Evolutionary conservation across 1,139 yeast species (phyloP).

Genomic region (Schwanniomyces etchellsii): DNA sequence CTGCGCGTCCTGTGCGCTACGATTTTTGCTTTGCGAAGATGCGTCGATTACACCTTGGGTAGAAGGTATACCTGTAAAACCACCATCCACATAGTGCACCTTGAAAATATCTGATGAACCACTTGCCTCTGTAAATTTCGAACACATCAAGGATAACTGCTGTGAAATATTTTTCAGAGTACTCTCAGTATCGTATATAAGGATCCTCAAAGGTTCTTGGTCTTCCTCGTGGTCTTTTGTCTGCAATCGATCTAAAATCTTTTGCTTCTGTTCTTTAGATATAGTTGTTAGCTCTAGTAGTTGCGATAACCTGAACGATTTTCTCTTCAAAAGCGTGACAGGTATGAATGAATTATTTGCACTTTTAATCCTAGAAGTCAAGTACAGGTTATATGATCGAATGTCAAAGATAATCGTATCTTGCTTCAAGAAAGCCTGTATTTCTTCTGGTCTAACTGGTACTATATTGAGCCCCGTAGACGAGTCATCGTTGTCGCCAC

Average conservation of each 20-base stretch:
- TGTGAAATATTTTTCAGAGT: constrained; percentile 22
- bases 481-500: too few species aligned
- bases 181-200: constrained; percentile 48
- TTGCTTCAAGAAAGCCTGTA: constrained; percentile 1
- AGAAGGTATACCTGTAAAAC: constrained; percentile 23
- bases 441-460: constrained; percentile 1
- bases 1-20: too few species aligned
- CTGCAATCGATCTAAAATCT: constrained; percentile 11
- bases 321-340: constrained; percentile 34
- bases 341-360: constrained; percentile 37
- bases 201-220: constrained; percentile 20
- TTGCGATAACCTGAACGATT: constrained; percentile 25
- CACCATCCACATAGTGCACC: constrained; percentile 31
- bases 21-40: too few species aligned
- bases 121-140: constrained; percentile 28
- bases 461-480: too few species aligned
- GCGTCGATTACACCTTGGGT: too few species aligned
- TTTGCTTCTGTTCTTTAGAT: constrained; percentile 12
- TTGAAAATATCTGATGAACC: constrained; percentile 12
- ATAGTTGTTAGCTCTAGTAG: constrained; percentile 25
- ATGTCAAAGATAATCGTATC: constrained; percentile 25
- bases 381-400: constrained; percentile 31
- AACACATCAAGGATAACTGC: constrained; percentile 35
- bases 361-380: constrained; percentile 20
- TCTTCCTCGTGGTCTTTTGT: constrained; percentile 6